Base-by-base conservation (phyloP, 2,329 filamentous ascomycete genomes). In the Exserohilum rostratum region DNA sequence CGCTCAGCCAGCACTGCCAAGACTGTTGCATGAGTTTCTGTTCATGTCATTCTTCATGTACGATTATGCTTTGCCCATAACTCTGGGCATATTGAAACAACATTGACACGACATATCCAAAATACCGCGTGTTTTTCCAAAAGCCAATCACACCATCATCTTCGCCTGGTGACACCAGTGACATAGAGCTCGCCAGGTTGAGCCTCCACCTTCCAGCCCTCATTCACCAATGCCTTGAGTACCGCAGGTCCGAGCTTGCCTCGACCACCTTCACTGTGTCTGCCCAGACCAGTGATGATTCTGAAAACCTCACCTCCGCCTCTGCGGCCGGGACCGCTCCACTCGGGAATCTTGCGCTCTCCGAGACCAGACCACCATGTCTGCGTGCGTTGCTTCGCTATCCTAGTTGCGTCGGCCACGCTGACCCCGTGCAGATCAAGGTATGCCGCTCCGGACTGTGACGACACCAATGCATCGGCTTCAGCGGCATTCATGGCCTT, bases 351-450 rank as follows among this genome's bases (percentile, higher is more conserved):
- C 59, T 84, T 84, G 44, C 81, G 80, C 68, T 93, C 89, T 1
- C 90, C 90, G 7, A 91, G 77, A 0, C 77, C 76, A 15, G 85
- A 78, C 93, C 92, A 97, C 93, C 93, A 98, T 9, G 71, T 72
- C 60, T 83, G 80, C 0, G 90, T 88, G 33, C 82, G 83, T 42
- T 87, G 82, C 27, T 84, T 82, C 1, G 90, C 87, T 60, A 97
- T 96, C 3, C 90, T 82, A 27, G 92, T 86, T 1, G 90, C 93
- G 71, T 96, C 90, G 44, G 86, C 80, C 1, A 97, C 92, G 39
- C 83, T 87, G 5, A 96, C 86, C 5, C 91, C 91, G 72, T 98
- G 93, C 22, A 98, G 79, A 73, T 98, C 93, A 6, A 96, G 79
- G 17, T 82, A 78, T 1, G 76, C 79, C 0, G 81, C 82, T 46